These are phyloP conservation scores for Trichosporon ovoides DNA, from an alignment of 1,284 basidiomycete genomes.

Conservation along the genomic window DNA sequence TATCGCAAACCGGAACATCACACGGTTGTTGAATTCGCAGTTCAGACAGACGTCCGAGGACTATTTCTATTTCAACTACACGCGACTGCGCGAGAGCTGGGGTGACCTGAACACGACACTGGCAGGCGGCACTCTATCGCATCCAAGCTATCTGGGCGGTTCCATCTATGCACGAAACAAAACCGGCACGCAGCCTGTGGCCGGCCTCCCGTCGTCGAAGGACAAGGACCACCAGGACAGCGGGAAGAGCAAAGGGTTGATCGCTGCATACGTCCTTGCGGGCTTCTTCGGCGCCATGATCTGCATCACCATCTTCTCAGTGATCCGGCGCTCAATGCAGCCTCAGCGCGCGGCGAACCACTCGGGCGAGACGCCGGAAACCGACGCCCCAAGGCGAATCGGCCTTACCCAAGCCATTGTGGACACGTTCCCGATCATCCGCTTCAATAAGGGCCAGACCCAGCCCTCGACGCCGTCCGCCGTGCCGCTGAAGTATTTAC, in stretches of 20 bases:
- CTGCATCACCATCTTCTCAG: constrained; percentile 33
- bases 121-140: constrained; percentile 47
- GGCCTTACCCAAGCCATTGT: constrained; percentile 79
- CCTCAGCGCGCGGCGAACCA: constrained; percentile 17
- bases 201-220: neutral
- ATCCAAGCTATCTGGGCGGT: constrained; percentile 62
- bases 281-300: constrained; percentile 77
- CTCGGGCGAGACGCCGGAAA: constrained; percentile 10
- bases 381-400: constrained; percentile 55
- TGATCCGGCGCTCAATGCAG: constrained; percentile 61
- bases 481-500: neutral
- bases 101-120: constrained; percentile 54
- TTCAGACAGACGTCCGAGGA: constrained; percentile 57
- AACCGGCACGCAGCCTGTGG: neutral
- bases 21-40: constrained; percentile 60
- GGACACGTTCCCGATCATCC: constrained; percentile 88
- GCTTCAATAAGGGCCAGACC: constrained; percentile 56
- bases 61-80: constrained; percentile 55
- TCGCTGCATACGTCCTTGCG: constrained; percentile 78
- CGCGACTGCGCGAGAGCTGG: constrained; percentile 35
- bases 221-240: constrained; percentile 3
- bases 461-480: neutral
- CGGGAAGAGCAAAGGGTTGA: constrained; percentile 50
- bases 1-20: constrained; percentile 22
- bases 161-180: constrained; percentile 61